A percentile compares a stretch with the other conserved stretches of the same genome.
phyloP scores from a whole-genome alignment of 2,329 filamentous ascomycete genomes.

The Fusarium napiforme region DNA sequence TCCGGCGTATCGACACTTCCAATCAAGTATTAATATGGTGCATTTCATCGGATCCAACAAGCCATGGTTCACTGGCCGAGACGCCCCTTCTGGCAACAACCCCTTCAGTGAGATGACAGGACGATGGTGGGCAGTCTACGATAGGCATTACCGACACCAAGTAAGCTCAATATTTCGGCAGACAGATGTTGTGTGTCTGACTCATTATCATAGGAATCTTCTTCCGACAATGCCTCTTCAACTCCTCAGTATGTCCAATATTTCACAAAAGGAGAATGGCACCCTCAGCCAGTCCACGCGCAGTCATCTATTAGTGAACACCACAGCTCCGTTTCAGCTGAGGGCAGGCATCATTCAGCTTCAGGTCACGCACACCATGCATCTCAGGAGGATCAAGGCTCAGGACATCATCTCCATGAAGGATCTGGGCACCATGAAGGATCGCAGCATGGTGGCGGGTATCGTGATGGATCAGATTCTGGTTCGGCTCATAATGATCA shows the following conservation, averaged over 20 bases:
- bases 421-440: conserved; percentile 21
- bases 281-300: conserved; percentile 28
- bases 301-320: conserved; percentile 38
- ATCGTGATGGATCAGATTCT: conserved; percentile 21
- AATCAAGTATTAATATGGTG: conserved; percentile 86
- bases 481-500: conserved; percentile 35
- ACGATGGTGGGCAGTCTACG: conserved; percentile 95
- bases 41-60: conserved; percentile 96
- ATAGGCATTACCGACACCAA: conserved; percentile 77
- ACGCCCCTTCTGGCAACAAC: conserved; percentile 62
- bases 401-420: conserved; percentile 18
- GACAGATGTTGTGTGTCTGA: conserved; percentile 8
- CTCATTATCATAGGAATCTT: conserved; percentile 29
- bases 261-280: conserved; percentile 66
- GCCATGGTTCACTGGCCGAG: conserved; percentile 80
- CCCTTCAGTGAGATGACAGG: conserved; percentile 86
- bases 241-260: conserved; percentile 59
- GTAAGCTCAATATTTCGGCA: conserved; percentile 51
- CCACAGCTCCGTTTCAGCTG: conserved; percentile 34
- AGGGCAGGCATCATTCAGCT: conserved; percentile 31
- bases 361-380: conserved; percentile 22
- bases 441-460: conserved; percentile 30
- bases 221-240: conserved; percentile 15
- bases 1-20: conserved; percentile 92
- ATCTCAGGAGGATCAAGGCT: conserved; percentile 1